Base-by-base conservation (phyloP, 257 asterid species). In the Solanum bulbocastanum region DNA sequence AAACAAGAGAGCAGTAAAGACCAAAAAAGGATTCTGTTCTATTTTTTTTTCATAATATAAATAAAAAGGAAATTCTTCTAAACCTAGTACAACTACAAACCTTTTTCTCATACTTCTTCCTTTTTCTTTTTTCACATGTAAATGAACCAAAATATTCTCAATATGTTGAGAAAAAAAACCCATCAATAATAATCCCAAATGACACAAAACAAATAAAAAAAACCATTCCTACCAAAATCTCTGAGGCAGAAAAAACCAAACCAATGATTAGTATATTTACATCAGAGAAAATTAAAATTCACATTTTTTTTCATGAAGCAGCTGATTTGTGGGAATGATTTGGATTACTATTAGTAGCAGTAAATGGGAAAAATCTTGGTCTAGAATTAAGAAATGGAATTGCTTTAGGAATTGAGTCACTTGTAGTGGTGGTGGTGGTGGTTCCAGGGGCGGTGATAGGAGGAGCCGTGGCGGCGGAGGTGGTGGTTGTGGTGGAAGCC, bases 291-390 rank as follows among this genome's bases (percentile, higher is more conserved):
- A 46, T 46, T 81, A 46, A 46, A 46, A 81, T 27, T 30, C 68
- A 81, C 69, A 9, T 42, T 2, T 30, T 33, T 30, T 33, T 35
- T 87, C 87, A 93, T 1, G 96, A 94, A 69, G 93, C 91, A 12
- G 95, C 94, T 71, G 96, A 91, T 83, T 92, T 91, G 90, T 91
- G 93, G 33, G 94, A 87, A 82, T 93, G 93, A 62, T 79, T 60
- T 76, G 82, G 86, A 85, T 36, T 83, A 25, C 73, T 81, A 36
- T 91, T 83, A 22, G 88, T 69, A 27, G 89, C 92, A 7, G 90
- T 30, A 42, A 94, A 92, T 1, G 98, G 98, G 90, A 90, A 93
- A 85, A 95, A 90, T 88, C 92, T 94, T 16, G 96, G 95, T 71
- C 91, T 90, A 13, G 92, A 83, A 42, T 91, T 78, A 7, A 93